Evolutionary conservation across 1,284 basidiomycete genomes (phyloP).

Genomic region (Polyporus tsugae): DNA sequence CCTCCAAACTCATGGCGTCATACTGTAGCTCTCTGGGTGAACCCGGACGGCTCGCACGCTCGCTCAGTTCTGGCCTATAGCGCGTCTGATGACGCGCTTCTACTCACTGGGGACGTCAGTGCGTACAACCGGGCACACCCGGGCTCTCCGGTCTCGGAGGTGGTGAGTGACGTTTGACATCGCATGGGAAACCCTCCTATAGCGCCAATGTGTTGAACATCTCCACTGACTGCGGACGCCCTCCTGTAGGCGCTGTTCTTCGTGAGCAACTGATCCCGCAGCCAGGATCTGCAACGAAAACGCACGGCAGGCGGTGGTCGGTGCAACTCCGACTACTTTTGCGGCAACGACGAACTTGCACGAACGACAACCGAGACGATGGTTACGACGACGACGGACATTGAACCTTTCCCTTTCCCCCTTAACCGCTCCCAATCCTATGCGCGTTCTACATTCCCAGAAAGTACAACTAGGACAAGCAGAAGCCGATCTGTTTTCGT

Average conservation of each 20-base stretch:
- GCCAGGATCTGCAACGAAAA: background rate
- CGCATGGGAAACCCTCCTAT: background rate
- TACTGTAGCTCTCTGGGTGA: constrained; percentile 28
- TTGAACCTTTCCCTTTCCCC: too few relatives aligned
- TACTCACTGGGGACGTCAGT: constrained; percentile 31
- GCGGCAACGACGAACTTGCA: constrained; percentile 1
- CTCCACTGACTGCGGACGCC: background rate
- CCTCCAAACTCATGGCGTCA: background rate
- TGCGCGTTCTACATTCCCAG: too few relatives aligned
- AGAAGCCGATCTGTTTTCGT: background rate
- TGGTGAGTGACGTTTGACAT: constrained; percentile 24
- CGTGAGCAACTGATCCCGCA: constrained; percentile 20
- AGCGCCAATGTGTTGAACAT: background rate
- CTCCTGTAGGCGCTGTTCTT: constrained; percentile 25
- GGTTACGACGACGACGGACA: background rate
- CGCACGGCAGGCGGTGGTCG: background rate
- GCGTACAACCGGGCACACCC: constrained; percentile 32
- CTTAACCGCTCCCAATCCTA: too few relatives aligned
- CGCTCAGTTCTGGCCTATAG: constrained; percentile 29
- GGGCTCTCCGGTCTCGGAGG: constrained; percentile 19
- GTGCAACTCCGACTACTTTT: background rate
- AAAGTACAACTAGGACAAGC: background rate
- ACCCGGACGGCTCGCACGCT: constrained; percentile 33
- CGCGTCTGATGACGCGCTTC: constrained; percentile 27
- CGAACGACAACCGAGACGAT: background rate